These are phyloP conservation scores for Mycena belliarum DNA, from an alignment of 768 basidiomycete species.

Conservation along the genomic window DNA sequence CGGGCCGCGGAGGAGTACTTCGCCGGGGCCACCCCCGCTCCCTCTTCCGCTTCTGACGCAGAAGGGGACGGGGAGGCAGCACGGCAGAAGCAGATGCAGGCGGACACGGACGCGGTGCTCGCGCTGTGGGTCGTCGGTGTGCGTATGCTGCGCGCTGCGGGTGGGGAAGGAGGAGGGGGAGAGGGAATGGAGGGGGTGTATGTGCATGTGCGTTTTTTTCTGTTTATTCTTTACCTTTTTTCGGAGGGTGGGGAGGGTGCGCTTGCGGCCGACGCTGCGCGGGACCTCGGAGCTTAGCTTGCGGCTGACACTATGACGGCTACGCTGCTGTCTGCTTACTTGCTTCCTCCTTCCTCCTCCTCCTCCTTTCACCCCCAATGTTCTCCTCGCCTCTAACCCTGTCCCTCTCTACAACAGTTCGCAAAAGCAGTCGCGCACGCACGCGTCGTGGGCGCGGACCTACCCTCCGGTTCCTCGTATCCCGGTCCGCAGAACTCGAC, in stretches of 20 bases:
- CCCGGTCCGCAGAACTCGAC: too few species aligned
- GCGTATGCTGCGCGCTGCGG: neutral
- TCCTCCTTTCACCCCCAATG: neutral
- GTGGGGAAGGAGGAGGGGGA: neutral
- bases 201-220: constrained; percentile 14
- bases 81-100: neutral
- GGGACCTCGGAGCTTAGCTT: too few species aligned
- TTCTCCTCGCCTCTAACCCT: neutral
- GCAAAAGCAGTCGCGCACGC: constrained; percentile 18
- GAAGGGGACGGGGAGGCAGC: neutral
- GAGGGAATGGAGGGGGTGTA: constrained; percentile 6
- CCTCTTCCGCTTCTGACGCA: too few species aligned
- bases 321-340: neutral
- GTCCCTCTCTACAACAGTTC: neutral
- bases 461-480: neutral
- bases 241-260: too few species aligned
- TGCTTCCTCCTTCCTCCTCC: neutral
- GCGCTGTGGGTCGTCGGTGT: constrained; percentile 17
- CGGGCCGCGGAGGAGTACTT: constrained; percentile 17
- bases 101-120: constrained; percentile 14
- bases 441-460: constrained; percentile 3
- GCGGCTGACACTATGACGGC: too few species aligned
- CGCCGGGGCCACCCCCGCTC: too few species aligned
- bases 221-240: neutral
- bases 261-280: too few species aligned